Base-by-base conservation (phyloP, 2,329 filamentous ascomycete species). In the Xylariaceae sp. region DNA sequence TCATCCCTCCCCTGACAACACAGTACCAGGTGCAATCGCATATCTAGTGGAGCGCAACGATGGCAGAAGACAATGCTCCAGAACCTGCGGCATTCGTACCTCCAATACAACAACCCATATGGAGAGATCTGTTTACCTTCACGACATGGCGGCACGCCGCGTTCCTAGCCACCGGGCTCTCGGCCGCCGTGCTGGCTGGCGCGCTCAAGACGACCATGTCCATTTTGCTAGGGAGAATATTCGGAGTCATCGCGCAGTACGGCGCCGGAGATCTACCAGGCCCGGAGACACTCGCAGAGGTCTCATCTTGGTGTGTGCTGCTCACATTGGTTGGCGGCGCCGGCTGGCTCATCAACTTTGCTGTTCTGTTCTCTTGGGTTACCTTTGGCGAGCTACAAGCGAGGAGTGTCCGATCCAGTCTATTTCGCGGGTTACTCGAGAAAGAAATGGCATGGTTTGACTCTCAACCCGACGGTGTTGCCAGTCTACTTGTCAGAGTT, bases 381-480 rank as follows among this genome's bases (percentile, higher is more conserved):
- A 66, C 80, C 0, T 94, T 94, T 67, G 89, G 92, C 13, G 92
- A 97, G 68, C 63, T 90, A 2, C 90, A 96, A 59, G 90, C 88
- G 0, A 81, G 79, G 31, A 81, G 71, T 43, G 84, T 84, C 6
- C 81, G 90, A 5, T 73, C 78, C 14, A 73, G 71, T 5, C 70
- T 94, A 2, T 96, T 96, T 63, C 62, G 73, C 1, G 80, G 80
- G 2, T 72, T 97, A 34, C 66, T 96, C n/a, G 71, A 74, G 6
- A 90, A 86, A 64, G 83, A 93, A 12, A 82, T 94, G 65, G 77
- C 79, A 42, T 97, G 92, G 91, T 96, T 89, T 63, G 91, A 97
- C 66, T 74, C 77, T 16, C 79, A 86, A 47, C 75, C 81, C 36
- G 83, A 89, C 50, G 93, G 92, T 0, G 78, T 89, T 16, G 80